Evolutionary conservation across 2,329 filamentous ascomycete genomes (phyloP).

Genomic region (Incumbomyces lentus): DNA sequence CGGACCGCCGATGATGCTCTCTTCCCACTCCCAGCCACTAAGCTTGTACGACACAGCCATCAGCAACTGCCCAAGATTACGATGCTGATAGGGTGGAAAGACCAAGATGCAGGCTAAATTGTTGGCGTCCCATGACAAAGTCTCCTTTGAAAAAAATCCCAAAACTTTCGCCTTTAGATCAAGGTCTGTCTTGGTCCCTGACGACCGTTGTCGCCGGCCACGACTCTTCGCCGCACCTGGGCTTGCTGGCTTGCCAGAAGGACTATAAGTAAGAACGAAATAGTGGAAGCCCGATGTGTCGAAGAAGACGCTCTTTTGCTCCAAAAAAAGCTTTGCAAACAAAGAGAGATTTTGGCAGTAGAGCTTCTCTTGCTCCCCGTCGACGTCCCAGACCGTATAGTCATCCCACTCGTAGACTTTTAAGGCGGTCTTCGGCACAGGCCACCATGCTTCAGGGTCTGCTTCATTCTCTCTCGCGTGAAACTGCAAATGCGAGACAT

Average conservation of each 20-base stretch:
- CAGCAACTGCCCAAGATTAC: slow-evolving; percentile 74
- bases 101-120: slow-evolving; percentile 93
- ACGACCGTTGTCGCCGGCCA: slow-evolving; percentile 14
- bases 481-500: slow-evolving; percentile 43
- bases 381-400: slow-evolving; percentile 85
- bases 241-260: slow-evolving; percentile 16
- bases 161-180: slow-evolving; percentile 48
- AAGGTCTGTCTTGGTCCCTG: slow-evolving; percentile 22
- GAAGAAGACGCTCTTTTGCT: slow-evolving; percentile 97
- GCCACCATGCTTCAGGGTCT: slow-evolving; percentile 28
- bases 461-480: slow-evolving; percentile 21
- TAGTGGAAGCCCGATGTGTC: slow-evolving; percentile 91
- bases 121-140: slow-evolving; percentile 97
- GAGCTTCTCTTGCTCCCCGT: slow-evolving; percentile 76
- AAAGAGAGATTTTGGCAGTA: slow-evolving; percentile 94
- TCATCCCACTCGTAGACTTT: slow-evolving; percentile 69
- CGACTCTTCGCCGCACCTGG: slow-evolving; percentile 10
- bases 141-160: slow-evolving; percentile 98
- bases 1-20: slow-evolving; percentile 70
- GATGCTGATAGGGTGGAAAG: slow-evolving; percentile 90
- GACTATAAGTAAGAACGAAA: slow-evolving; percentile 72
- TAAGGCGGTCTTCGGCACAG: slow-evolving; percentile 49
- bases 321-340: slow-evolving; percentile 93
- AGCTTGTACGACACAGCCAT: slow-evolving; percentile 94
- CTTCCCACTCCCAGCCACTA: slow-evolving; percentile 58